Conservation (phyloP, 2,329 filamentous ascomycete species). For the Setomelanomma holmii region DNA sequence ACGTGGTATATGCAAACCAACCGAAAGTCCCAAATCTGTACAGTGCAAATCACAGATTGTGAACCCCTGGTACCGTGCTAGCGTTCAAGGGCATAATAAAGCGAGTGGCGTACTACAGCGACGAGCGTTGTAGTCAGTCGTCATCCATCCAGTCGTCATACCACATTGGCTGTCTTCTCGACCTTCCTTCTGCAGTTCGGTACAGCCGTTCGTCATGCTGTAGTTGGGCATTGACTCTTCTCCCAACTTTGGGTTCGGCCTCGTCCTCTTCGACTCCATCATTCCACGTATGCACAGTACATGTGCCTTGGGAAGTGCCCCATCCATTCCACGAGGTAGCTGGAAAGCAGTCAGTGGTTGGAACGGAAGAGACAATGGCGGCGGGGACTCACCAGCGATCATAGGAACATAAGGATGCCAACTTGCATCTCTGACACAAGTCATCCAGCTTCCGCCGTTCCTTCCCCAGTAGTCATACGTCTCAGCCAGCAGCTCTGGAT, state of each 20-base stretch:
- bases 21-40: neutral
- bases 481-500: slow-evolving; percentile 61
- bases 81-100: neutral
- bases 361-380: neutral
- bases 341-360: slow-evolving; percentile 45
- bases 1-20: neutral
- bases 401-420: slow-evolving; percentile 89
- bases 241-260: slow-evolving; percentile 43
- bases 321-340: slow-evolving; percentile 85
- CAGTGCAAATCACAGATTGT: neutral
- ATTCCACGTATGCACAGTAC: slow-evolving; percentile 80
- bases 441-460: slow-evolving; percentile 69
- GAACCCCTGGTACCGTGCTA: neutral
- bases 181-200: slow-evolving; percentile 22
- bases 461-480: slow-evolving; percentile 64
- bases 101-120: neutral
- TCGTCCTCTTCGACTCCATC: slow-evolving; percentile 71
- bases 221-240: slow-evolving; percentile 46
- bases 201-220: slow-evolving; percentile 48
- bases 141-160: slow-evolving; percentile 41
- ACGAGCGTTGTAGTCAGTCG: slow-evolving; percentile 21
- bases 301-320: slow-evolving; percentile 75
- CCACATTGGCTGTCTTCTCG: slow-evolving; percentile 30
- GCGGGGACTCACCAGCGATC: slow-evolving; percentile 65
- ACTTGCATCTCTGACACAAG: slow-evolving; percentile 84